Evolutionary conservation across 768 basidiomycete genomes (phyloP).

Genomic region (Tremella mesenterica): DNA sequence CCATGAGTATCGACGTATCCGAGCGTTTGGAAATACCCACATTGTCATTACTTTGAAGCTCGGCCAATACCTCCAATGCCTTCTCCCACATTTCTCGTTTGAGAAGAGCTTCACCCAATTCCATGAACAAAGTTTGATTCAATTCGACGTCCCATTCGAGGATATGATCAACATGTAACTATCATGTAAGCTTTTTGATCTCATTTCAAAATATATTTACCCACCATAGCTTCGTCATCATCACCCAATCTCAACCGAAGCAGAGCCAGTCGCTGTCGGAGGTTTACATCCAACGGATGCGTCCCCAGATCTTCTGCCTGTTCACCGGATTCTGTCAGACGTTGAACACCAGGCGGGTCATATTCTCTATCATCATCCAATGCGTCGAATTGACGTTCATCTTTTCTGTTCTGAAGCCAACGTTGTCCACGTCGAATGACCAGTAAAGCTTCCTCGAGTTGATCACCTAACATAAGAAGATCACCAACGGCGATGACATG

Average conservation of each 20-base stretch:
- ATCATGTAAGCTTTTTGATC: background rate
- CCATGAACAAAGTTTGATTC: conserved; percentile 67
- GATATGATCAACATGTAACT: conserved; percentile 72
- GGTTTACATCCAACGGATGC: conserved; percentile 62
- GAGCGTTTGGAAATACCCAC: conserved; percentile 48
- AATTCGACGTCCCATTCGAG: conserved; percentile 63
- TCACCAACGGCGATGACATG: conserved; percentile 72
- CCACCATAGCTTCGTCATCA: conserved; percentile 69
- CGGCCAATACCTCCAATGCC: conserved; percentile 70
- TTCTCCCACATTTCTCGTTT: conserved; percentile 66
- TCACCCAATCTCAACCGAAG: conserved; percentile 73
- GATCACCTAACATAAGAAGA: conserved; percentile 62
- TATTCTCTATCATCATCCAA: conserved; percentile 85
- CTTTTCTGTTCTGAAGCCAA: conserved; percentile 81
- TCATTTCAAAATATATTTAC: conserved; percentile 10
- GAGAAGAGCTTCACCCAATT: conserved; percentile 78
- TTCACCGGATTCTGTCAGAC: conserved; percentile 39
- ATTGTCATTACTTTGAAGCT: conserved; percentile 62
- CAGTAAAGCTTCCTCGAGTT: conserved; percentile 60
- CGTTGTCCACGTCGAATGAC: conserved; percentile 67
- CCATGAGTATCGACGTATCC: background rate
- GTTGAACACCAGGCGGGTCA: conserved; percentile 48
- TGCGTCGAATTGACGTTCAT: conserved; percentile 68
- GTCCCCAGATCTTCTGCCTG: conserved; percentile 54
- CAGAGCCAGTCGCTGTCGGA: conserved; percentile 73